Percentiles rank a stretch among this genome's conserved stretches.
Evolutionary conservation across 2,329 filamentous ascomycete genomes (phyloP).

Genomic region (Xylariales sp.): DNA sequence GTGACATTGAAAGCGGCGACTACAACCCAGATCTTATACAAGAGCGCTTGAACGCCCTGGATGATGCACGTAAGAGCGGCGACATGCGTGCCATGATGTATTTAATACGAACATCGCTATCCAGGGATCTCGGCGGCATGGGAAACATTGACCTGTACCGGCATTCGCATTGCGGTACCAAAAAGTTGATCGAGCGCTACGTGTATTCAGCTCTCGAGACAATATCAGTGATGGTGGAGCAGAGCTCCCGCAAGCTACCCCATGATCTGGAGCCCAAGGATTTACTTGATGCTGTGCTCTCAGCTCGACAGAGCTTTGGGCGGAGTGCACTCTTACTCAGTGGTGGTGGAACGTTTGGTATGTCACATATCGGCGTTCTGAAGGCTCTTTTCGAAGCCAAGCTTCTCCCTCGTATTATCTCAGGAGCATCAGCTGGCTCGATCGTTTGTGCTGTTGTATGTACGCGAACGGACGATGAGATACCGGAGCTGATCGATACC

Average conservation of each 20-base stretch:
- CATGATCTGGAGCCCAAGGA: slow-evolving; percentile 55
- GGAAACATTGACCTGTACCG: slow-evolving; percentile 77
- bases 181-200: slow-evolving; percentile 80
- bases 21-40: slow-evolving; percentile 69
- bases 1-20: slow-evolving; percentile 54
- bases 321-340: slow-evolving; percentile 78
- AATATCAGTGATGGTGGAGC: slow-evolving; percentile 66
- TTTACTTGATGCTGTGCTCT: slow-evolving; percentile 64
- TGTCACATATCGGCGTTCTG: slow-evolving; percentile 86
- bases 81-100: slow-evolving; percentile 77
- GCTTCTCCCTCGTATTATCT: slow-evolving; percentile 80
- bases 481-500: slow-evolving; percentile 61
- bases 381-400: slow-evolving; percentile 73
- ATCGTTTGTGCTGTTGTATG: slow-evolving; percentile 82
- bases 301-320: slow-evolving; percentile 76
- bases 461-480: slow-evolving; percentile 71
- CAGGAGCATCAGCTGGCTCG: slow-evolving; percentile 80
- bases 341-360: slow-evolving; percentile 84
- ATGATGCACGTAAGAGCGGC: slow-evolving; percentile 66
- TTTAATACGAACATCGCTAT: slow-evolving; percentile 73
- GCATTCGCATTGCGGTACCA: slow-evolving; percentile 82
- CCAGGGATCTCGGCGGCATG: slow-evolving; percentile 81
- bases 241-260: slow-evolving; percentile 42
- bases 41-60: slow-evolving; percentile 65
- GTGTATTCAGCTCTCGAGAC: slow-evolving; percentile 75